Conservation (phyloP, 306 rosid species). For the Chamaecrista fasciculata region DNA sequence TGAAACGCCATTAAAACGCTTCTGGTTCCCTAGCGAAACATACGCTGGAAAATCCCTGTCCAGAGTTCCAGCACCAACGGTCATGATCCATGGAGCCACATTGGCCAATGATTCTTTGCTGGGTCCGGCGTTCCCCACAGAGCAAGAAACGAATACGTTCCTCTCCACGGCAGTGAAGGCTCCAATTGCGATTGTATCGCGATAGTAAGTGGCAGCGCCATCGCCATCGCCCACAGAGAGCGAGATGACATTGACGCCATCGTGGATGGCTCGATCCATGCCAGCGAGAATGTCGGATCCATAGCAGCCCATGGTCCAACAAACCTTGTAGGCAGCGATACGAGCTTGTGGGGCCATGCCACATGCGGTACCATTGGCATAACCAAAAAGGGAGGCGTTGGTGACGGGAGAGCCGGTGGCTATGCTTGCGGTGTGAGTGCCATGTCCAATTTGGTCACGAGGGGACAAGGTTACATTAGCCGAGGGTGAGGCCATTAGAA, state of each 20-base stretch:
- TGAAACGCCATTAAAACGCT: conserved; percentile 54
- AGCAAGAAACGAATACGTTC: conserved; percentile 83
- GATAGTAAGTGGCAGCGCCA: conserved; percentile 65
- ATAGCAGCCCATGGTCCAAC: conserved; percentile 77
- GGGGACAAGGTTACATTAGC: conserved; percentile 53
- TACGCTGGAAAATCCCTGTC: conserved; percentile 93
- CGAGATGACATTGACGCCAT: conserved; percentile 79
- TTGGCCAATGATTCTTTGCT: conserved; percentile 63
- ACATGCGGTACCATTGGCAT: conserved; percentile 74
- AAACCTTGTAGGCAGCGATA: conserved; percentile 65
- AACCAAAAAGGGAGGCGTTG: conserved; percentile 69
- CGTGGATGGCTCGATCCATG: conserved; percentile 64
- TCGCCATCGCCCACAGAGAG: conserved; percentile 92
- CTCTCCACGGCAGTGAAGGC: conserved; percentile 68
- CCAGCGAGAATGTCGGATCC: conserved; percentile 85
- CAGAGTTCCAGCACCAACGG: conserved; percentile 90
- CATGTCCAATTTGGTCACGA: conserved; percentile 80
- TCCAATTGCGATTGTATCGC: conserved; percentile 74
- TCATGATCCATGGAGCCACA: conserved; percentile 98
- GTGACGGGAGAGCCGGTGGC: conserved; percentile 73
- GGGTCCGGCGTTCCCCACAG: conserved; percentile 93
- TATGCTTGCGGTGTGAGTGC: conserved; percentile 88
- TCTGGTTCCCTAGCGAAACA: conserved; percentile 50
- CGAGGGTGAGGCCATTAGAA: conserved; percentile 58
- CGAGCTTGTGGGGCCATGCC: conserved; percentile 87